A percentile compares a stretch with the other conserved stretches of the same genome.
These are phyloP conservation scores for Psilocybe azurescens DNA, from an alignment of 768 basidiomycete genomes.

Conservation along the genomic window DNA sequence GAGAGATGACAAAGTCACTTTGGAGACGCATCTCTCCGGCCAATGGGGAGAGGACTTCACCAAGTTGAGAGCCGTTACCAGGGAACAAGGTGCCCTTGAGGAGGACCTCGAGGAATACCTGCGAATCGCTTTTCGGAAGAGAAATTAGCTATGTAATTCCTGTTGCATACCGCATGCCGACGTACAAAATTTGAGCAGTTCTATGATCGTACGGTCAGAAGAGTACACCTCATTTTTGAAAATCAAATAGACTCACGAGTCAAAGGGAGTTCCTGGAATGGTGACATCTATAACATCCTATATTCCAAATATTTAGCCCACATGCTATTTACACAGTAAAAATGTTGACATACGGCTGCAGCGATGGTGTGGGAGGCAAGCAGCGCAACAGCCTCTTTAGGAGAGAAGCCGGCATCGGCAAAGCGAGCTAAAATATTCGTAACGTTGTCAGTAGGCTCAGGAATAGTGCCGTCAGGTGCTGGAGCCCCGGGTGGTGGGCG, in stretches of 20 bases:
- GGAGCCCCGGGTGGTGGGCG: constrained; percentile 28
- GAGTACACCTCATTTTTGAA: background rate
- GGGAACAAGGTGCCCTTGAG: constrained; percentile 30
- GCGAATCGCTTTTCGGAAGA: constrained; percentile 30
- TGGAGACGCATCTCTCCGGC: constrained; percentile 30
- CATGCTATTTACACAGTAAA: background rate
- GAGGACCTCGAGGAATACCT: constrained; percentile 42
- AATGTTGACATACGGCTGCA: constrained; percentile 20
- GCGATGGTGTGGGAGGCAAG: constrained; percentile 35
- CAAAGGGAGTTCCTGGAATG: constrained; percentile 38
- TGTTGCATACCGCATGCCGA: background rate
- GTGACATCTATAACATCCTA: constrained; percentile 31
- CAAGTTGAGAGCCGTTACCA: constrained; percentile 22
- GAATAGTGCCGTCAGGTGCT: constrained; percentile 30
- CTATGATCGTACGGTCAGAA: constrained; percentile 2
- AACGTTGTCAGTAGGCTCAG: constrained; percentile 30
- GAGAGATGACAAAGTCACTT: constrained; percentile 27
- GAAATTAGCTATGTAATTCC: background rate
- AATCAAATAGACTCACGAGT: constrained; percentile 16
- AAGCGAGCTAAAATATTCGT: constrained; percentile 30
- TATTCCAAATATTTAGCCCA: background rate
- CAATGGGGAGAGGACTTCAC: constrained; percentile 29
- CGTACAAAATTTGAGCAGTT: constrained; percentile 22
- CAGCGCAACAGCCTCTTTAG: constrained; percentile 31
- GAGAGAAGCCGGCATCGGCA: constrained; percentile 33